These are phyloP conservation scores for Acanthamoeba divionensis DNA, from an alignment of 208 protist genomes.

Conservation along the genomic window DNA sequence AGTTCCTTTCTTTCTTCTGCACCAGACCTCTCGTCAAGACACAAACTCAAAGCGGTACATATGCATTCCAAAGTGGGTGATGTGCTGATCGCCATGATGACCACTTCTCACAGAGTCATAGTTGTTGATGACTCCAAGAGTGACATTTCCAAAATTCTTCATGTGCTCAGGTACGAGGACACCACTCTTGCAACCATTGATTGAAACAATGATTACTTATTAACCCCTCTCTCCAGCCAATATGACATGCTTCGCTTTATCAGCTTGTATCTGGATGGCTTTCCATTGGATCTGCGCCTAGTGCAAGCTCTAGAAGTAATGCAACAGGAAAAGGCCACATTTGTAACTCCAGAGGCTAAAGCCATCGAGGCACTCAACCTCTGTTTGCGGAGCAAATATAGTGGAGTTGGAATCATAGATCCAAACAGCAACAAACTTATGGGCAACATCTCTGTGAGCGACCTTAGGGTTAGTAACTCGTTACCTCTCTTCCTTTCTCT, in stretches of 20 bases:
- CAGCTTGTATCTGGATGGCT: background rate
- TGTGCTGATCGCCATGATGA: background rate
- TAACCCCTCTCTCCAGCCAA: background rate
- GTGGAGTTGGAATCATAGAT: constrained; percentile 24
- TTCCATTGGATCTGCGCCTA: background rate
- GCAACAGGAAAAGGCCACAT: too few relatives aligned
- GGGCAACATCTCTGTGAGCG: constrained; percentile 28
- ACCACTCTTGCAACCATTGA: background rate
- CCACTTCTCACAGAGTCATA: constrained; percentile 4
- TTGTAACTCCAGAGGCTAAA: too few relatives aligned
- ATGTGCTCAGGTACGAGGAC: background rate
- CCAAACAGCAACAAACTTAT: background rate
- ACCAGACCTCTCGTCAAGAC: background rate
- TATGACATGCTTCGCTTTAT: constrained; percentile 42
- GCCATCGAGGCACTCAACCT: background rate
- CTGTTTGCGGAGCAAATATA: constrained; percentile 42
- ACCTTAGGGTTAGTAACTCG: background rate
- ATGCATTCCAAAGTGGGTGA: constrained; percentile 23
- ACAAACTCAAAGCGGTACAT: background rate
- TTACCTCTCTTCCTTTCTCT: too few relatives aligned
- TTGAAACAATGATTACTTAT: background rate
- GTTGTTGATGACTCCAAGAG: constrained; percentile 1
- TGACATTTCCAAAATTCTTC: background rate
- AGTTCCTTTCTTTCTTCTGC: background rate
- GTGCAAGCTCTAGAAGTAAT: background rate